These are phyloP conservation scores for Colletotrichum tamarilloi DNA, from an alignment of 2,329 filamentous ascomycete genomes.

Conservation along the genomic window DNA sequence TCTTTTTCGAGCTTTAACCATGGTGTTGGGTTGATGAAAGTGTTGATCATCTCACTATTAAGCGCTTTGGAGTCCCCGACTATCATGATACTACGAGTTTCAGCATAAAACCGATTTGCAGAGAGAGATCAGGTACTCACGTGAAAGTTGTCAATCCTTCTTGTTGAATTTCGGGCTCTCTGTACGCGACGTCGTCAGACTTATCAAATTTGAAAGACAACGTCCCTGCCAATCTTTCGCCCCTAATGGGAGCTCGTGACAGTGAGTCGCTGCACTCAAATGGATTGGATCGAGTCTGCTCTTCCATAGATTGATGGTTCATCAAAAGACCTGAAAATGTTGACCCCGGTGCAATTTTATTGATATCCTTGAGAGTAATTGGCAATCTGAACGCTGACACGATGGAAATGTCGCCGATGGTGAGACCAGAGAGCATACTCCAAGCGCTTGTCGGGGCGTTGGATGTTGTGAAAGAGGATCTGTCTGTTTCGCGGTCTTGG, in stretches of 20 bases:
- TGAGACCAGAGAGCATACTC: not conserved
- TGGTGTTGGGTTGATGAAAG: not conserved
- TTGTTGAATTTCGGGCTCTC: not conserved
- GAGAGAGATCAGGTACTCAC: not conserved
- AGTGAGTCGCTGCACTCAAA: fast-evolving
- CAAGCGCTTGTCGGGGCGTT: not conserved
- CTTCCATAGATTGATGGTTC: not conserved
- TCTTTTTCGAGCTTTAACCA: not conserved
- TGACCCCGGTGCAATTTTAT: not conserved
- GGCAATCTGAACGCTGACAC: not conserved
- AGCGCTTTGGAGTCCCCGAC: not conserved
- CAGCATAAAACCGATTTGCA: not conserved
- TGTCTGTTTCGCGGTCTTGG: not conserved
- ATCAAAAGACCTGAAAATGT: not conserved
- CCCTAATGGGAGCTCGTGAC: not conserved
- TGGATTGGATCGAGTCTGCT: fast-evolving
- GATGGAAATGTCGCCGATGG: not conserved
- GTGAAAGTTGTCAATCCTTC: not conserved
- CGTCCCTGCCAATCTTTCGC: fast-evolving
- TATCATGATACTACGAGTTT: not conserved
- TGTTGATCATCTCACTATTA: not conserved
- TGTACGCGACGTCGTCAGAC: not conserved
- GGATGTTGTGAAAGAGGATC: not conserved
- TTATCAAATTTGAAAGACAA: not conserved
- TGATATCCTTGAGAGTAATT: not conserved